Evolutionary conservation across 1,284 basidiomycete species (phyloP), one percentile per base, ranked within the genome.

Genomic region (Bjerkandera adusta): DNA sequence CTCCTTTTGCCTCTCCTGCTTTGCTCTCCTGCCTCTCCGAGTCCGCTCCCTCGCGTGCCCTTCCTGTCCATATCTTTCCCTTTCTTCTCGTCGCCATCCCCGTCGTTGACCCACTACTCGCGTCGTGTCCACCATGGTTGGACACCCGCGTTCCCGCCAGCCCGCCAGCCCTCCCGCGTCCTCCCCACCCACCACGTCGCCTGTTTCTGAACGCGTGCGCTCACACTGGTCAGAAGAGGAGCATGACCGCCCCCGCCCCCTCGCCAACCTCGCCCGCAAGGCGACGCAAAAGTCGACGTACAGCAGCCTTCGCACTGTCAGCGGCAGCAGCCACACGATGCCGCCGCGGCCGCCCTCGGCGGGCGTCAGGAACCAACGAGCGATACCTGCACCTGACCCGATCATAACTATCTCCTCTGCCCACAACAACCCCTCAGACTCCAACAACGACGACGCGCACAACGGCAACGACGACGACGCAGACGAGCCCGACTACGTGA

Each of bases 401-500:
- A 64, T 65, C 58, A 65, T 65, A 45, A 64, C 64, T 47, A 63
- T 65, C 42, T 64, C 61, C 24, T 47, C 46, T 21, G 47, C 57
- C 34, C 37, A 45, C 53, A 43, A 40, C 45, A 30, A 48, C 40
- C 20, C 16, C 36, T 29, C 33, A 21, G 41, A 29, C 47, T 49
- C 49, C 52, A 32, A 52, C 49, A 43, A 48, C 55, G 43, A 43
- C 52, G 45, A 43, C 52, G 43, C 56, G 56, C 48, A 55, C 57
- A 46, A 54, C 53, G 48, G 46, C 51, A 43, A 45, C 49, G 42
- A 49, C 47, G 55, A 56, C 50, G 55, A 50, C 53, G 50, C 53
- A 47, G 79, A 85, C 67, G 84, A 85, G 59, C 72, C 80, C 51
- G 83, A 87, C 71, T 86, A 84, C 66, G 81, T 86, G 58, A 82